Base-by-base conservation (phyloP, 2,329 filamentous ascomycete genomes). In the Fusarium sp. region DNA sequence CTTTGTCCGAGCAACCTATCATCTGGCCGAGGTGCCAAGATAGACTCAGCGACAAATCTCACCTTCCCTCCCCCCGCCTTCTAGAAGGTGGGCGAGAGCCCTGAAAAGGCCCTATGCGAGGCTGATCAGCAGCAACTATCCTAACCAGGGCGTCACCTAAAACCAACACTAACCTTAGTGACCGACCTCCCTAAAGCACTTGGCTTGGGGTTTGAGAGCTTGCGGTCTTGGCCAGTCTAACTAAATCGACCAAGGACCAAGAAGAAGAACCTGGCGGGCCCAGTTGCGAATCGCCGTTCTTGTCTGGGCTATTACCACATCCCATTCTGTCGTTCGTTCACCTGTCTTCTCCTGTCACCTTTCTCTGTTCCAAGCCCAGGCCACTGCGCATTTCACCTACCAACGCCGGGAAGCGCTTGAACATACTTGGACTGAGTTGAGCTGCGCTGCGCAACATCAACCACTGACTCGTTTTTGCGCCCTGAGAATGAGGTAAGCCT, bases 111-210 rank as follows among this genome's bases (percentile, higher is more conserved):
- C 74, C 74, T 76, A 77, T 77, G 75, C 75, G 75, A 77, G 75
- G 75, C 74, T 77, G 75, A 77, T 77, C 75, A 73, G 39, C 70
- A 76, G 61, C 63, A 69, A 68, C 75, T 65, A 68, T 64, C 72
- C 68, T 47, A 64, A 53, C 70, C 58, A 74, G 75, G 75, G 75
- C 77, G 74, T 74, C 67, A 56, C 70, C 72, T 76, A 69, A 72
- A 63, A 48, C 54, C 75, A 66, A 72, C 68, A 48, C 60, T 68
- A 61, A 71, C 58, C 56, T 60, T 68, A 71, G 56, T 69, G 61
- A 61, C 66, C 36, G 68, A 51, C 56, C 57, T 45, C 44, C 61
- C 58, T 73, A 47, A 36, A 50, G 41, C 41, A 36, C 59, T 58
- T 70, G 56, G 28, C 20, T 56, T 56, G 30, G 54, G 51, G 54